Conservation (phyloP, 129 eudicot species). For the Ambrosia trifida region DNA sequence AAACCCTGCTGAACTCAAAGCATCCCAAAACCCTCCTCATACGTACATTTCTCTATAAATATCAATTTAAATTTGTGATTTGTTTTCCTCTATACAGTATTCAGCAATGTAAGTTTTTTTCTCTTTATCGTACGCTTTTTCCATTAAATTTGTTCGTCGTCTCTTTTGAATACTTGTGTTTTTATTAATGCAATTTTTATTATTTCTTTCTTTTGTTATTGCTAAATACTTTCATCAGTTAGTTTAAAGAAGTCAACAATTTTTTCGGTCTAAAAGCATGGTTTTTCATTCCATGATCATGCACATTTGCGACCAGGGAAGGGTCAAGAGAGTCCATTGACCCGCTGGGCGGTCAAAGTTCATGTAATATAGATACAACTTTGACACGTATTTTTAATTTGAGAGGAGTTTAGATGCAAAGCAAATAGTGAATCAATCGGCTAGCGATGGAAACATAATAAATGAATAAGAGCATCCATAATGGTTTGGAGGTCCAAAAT, state of each 20-base stretch:
- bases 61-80: background rate
- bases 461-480: too few relatives aligned
- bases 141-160: background rate
- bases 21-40: constrained; percentile 10
- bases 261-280: background rate
- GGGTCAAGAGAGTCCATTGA: too few relatives aligned
- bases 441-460: too few relatives aligned
- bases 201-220: background rate
- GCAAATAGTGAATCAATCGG: too few relatives aligned
- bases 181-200: background rate
- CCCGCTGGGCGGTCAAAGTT: too few relatives aligned
- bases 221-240: too few relatives aligned
- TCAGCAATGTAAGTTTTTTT: constrained; percentile 14
- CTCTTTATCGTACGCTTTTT: background rate
- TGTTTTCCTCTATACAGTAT: background rate
- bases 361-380: too few relatives aligned
- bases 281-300: background rate
- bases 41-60: constrained; percentile 15
- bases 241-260: too few relatives aligned
- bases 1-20: constrained; percentile 19
- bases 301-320: too few relatives aligned
- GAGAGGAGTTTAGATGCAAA: too few relatives aligned
- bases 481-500: too few relatives aligned
- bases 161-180: background rate
- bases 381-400: too few relatives aligned